Evolutionary conservation across 768 basidiomycete genomes (phyloP), one percentile per base, ranked within the genome.

Genomic region (Amanita rubescens): DNA sequence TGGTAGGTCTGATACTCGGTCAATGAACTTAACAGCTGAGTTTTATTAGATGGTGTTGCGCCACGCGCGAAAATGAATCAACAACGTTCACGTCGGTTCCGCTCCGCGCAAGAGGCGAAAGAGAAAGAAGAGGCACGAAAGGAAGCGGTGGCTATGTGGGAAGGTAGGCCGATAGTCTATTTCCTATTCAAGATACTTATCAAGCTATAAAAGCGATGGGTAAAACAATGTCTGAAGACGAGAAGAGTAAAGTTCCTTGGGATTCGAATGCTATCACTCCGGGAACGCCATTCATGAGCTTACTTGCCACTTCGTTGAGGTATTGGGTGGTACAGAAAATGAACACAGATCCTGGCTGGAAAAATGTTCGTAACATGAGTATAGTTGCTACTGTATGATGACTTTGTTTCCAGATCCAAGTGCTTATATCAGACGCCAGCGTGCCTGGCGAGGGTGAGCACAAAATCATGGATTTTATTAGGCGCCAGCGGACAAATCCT

Each of bases 41-140:
- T 11, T 32, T 19, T 33, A 53, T 10, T 53, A 95, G 94, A 98
- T 63, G 95, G 95, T 55, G 95, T 97, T 19, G 95, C 95, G 9
- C 95, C 95, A 30, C 84, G 95, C 62, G 96, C 96, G 37, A 99
- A 99, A 73, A 99, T 99, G 96, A 99, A 99, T 66, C 96, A 99
- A 64, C 96, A 99, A 67, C 91, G 96, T 9, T 93, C 94, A 14
- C 80, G 96, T 59, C 92, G 96, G 52, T 99, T 99, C 72, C 82
- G 96, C 56, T 82, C 94, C 19, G 85, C 92, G 2, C 93, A 95
- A 66, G 96, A 99, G 68, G 94, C 96, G 3, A 84, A 87, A 56
- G 91, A 95, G 33, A 95, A 96, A 69, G 94, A 92, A 54, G 85
- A 90, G 53, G 90, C 91, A 45, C 79, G 84, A 37, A 80, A 81